A percentile compares a stretch with the other conserved stretches of the same genome.
Evolutionary conservation across 2,329 filamentous ascomycete species (phyloP).

Genomic region (Graphium sp.): DNA sequence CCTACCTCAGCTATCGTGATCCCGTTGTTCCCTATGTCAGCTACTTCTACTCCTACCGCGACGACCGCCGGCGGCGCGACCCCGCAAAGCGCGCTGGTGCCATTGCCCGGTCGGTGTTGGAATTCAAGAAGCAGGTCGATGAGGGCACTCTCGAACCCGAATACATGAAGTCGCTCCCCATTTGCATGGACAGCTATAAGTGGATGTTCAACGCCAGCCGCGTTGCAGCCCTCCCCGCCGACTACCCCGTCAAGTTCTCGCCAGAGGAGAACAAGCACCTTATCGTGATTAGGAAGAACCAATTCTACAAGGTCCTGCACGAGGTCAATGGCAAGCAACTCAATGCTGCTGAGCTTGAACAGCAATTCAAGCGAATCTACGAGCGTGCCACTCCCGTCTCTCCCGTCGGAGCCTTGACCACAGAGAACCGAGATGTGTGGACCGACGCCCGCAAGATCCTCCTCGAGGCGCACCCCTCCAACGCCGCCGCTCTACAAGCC

Average conservation of each 20-base stretch:
- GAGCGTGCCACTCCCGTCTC: constrained; percentile 48
- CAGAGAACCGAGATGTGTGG: constrained; percentile 89
- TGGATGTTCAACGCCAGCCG: constrained; percentile 97
- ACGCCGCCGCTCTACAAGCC: constrained; percentile 58
- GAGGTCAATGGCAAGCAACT: constrained; percentile 72
- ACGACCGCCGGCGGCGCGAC: constrained; percentile 75
- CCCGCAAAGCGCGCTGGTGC: constrained; percentile 87
- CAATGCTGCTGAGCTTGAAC: constrained; percentile 76
- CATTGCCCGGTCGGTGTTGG: constrained; percentile 67
- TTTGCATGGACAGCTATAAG: constrained; percentile 96
- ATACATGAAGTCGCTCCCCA: constrained; percentile 95
- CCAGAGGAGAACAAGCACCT: constrained; percentile 69
- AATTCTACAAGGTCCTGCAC: constrained; percentile 84
- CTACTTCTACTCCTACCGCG: constrained; percentile 97
- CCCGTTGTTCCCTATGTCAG: constrained; percentile 95
- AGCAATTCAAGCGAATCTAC: constrained; percentile 76
- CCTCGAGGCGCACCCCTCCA: constrained; percentile 59
- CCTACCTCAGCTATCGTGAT: constrained; percentile 86
- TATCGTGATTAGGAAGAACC: constrained; percentile 82
- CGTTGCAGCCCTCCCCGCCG: constrained; percentile 65
- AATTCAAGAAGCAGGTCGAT: constrained; percentile 92
- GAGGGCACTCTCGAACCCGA: constrained; percentile 73
- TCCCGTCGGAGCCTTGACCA: constrained; percentile 70
- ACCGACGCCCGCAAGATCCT: constrained; percentile 66
- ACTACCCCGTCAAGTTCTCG: constrained; percentile 70